phyloP scores from a whole-genome alignment of 1,139 yeast species.

The Geotrichum klebahnii region DNA sequence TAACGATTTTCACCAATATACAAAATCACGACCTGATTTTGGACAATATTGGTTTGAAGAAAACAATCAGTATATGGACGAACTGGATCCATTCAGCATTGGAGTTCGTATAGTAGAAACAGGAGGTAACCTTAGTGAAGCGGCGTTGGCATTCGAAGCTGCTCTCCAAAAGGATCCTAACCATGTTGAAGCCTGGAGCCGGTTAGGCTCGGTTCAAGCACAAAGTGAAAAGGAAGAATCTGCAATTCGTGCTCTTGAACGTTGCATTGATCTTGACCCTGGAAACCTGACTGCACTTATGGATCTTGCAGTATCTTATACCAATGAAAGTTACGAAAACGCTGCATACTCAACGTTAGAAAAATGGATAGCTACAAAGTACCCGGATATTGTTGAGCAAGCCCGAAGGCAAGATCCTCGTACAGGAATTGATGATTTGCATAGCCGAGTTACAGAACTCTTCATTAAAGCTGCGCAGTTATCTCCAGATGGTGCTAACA shows the following conservation, averaged over 20 bases:
- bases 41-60: slow-evolving; percentile 77
- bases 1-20: slow-evolving; percentile 67
- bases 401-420: slow-evolving; percentile 61
- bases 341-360: slow-evolving; percentile 93
- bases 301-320: slow-evolving; percentile 87
- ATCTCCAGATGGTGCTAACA: slow-evolving; percentile 72
- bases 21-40: slow-evolving; percentile 66
- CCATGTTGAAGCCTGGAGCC: slow-evolving; percentile 89
- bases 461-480: slow-evolving; percentile 82
- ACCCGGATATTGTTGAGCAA: slow-evolving; percentile 65
- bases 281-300: slow-evolving; percentile 74
- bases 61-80: slow-evolving; percentile 63
- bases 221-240: slow-evolving; percentile 94
- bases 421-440: slow-evolving; percentile 65
- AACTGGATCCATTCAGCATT: slow-evolving; percentile 82
- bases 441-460: slow-evolving; percentile 76
- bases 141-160: slow-evolving; percentile 94
- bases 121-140: slow-evolving; percentile 91
- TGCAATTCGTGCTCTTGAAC: slow-evolving; percentile 86
- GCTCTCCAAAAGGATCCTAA: slow-evolving; percentile 79
- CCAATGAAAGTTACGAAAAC: slow-evolving; percentile 93
- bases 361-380: slow-evolving; percentile 88
- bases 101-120: slow-evolving; percentile 89
- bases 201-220: slow-evolving; percentile 89
- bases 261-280: slow-evolving; percentile 77